Evolutionary conservation across 805 yeast genomes (phyloP).

Genomic region (Metschnikowia amazonensis): DNA sequence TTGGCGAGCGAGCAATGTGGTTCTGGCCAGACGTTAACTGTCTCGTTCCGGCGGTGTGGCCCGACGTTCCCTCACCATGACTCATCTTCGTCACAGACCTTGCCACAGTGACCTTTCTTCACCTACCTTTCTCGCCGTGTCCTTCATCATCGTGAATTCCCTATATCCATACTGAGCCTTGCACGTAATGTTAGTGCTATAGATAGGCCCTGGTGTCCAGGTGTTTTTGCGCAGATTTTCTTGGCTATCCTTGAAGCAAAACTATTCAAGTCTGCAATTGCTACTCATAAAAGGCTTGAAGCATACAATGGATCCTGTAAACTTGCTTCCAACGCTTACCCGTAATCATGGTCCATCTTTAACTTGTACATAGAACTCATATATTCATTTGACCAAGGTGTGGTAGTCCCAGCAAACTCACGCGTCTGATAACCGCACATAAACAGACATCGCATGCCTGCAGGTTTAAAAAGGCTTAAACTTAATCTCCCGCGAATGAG

Average conservation of each 20-base stretch:
- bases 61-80: too few species aligned
- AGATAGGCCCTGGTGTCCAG: background rate
- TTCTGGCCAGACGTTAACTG: background rate
- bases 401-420: background rate
- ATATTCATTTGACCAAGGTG: background rate
- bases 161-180: too few species aligned
- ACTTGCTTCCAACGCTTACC: background rate
- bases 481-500: constrained; percentile 19
- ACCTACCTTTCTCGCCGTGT: background rate
- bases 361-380: background rate
- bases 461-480: background rate
- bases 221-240: constrained; percentile 1
- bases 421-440: background rate
- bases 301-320: background rate
- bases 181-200: too few species aligned
- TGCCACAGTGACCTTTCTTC: too few species aligned
- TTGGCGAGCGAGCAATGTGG: background rate
- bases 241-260: background rate
- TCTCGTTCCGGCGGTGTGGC: too few species aligned
- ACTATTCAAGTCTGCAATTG: background rate
- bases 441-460: constrained; percentile 5
- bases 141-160: background rate
- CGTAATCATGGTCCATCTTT: background rate
- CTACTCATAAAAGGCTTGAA: background rate
- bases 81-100: too few species aligned